phyloP scores from a whole-genome alignment of 2,329 filamentous ascomycete genomes.

The Truncatella angustata region DNA sequence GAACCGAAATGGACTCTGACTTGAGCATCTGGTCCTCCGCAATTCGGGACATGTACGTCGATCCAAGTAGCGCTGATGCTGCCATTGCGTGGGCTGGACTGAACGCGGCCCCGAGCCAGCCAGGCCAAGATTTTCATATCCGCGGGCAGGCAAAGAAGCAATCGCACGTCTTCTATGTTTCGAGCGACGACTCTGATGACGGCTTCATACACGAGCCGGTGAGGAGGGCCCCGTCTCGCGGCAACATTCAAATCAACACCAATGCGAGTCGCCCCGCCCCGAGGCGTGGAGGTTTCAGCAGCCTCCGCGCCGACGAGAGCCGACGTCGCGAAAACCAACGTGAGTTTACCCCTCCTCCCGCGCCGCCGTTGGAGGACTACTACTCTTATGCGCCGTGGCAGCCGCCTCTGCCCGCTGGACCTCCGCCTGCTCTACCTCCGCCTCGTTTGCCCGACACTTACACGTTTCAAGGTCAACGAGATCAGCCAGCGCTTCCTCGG shows the following conservation, averaged over 20 bases:
- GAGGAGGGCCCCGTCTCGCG: slow-evolving; percentile 16
- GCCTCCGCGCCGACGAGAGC: slow-evolving; percentile 2
- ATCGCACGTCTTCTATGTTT: slow-evolving; percentile 29
- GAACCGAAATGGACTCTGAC: slow-evolving; percentile 16
- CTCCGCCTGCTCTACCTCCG: slow-evolving; percentile 9
- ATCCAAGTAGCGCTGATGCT: slow-evolving; percentile 38
- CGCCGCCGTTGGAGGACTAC: background rate
- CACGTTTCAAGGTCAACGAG: slow-evolving; percentile 1
- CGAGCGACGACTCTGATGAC: slow-evolving; percentile 31
- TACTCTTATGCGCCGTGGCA: background rate
- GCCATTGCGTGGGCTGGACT: slow-evolving; percentile 33
- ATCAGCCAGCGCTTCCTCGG: background rate
- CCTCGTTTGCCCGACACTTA: slow-evolving; percentile 5
- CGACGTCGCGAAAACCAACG: slow-evolving; percentile 1
- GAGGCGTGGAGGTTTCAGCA: background rate
- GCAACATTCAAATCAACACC: slow-evolving; percentile 23
- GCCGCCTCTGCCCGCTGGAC: slow-evolving; percentile 5
- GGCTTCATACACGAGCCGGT: slow-evolving; percentile 27
- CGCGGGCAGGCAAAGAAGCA: slow-evolving; percentile 23
- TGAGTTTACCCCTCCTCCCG: slow-evolving; percentile 8
- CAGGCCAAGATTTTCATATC: slow-evolving; percentile 21
- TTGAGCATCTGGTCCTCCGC: slow-evolving; percentile 52
- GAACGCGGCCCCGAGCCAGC: background rate
- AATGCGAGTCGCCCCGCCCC: background rate
- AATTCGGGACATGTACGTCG: slow-evolving; percentile 49